Percentiles rank a stretch among this genome's conserved stretches.
These are phyloP conservation scores for Phytophthora lateralis DNA, from an alignment of 352 stramenopile genomes.

Conservation along the genomic window DNA sequence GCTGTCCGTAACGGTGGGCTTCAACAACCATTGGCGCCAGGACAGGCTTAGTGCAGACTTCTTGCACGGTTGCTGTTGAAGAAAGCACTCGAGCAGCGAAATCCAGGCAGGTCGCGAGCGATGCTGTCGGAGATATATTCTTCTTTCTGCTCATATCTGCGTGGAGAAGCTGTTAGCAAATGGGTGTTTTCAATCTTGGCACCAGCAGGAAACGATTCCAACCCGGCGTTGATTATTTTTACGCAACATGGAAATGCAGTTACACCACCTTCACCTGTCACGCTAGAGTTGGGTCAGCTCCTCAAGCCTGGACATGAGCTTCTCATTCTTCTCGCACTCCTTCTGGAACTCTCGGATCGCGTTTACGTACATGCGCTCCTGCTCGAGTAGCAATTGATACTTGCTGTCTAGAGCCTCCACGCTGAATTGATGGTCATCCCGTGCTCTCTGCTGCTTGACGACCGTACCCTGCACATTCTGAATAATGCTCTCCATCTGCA, in stretches of 20 bases:
- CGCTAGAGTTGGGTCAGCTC: conserved; percentile 12
- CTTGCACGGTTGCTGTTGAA: conserved; percentile 14
- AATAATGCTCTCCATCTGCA: conserved; percentile 76
- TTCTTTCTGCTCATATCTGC: conserved; percentile 39
- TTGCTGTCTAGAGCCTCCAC: conserved; percentile 78
- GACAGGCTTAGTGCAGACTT: conserved; percentile 53
- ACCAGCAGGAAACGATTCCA: conserved; percentile 8
- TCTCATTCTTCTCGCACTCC: conserved; percentile 89
- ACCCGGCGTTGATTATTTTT: conserved; percentile 34
- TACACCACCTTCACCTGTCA: neutral
- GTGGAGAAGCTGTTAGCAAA: neutral
- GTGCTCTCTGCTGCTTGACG: conserved; percentile 55
- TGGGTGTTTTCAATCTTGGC: neutral
- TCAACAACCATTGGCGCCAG: conserved; percentile 61
- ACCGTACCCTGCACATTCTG: conserved; percentile 58
- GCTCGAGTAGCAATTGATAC: conserved; percentile 77
- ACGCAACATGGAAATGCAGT: conserved; percentile 16
- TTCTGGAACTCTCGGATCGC: conserved; percentile 89
- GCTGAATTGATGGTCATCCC: conserved; percentile 42
- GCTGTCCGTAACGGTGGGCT: conserved; percentile 57
- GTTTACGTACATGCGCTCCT: conserved; percentile 84
- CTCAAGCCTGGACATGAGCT: conserved; percentile 37
- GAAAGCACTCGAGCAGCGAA: conserved; percentile 49
- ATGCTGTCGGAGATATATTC: conserved; percentile 29
- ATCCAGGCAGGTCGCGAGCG: conserved; percentile 49